These are phyloP conservation scores for Geum urbanum DNA, from an alignment of 306 rosid species.

Conservation along the genomic window DNA sequence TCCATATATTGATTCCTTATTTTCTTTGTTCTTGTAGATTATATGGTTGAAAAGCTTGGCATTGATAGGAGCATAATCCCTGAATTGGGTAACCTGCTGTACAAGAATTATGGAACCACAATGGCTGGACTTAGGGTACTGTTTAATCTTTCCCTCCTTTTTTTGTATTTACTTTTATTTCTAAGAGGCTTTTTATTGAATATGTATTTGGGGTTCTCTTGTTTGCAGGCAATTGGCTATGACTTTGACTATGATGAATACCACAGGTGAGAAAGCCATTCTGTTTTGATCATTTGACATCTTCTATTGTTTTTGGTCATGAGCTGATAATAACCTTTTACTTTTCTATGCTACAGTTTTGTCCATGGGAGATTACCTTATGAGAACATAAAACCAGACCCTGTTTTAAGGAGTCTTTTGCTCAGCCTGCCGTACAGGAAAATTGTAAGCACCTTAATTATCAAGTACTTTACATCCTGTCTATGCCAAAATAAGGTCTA, in stretches of 20 bases:
- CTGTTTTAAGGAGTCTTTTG: conserved; percentile 67
- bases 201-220: conserved; percentile 15
- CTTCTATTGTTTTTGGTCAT: not conserved
- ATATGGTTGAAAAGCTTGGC: conserved; percentile 83
- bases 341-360: conserved; percentile 39
- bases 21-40: conserved; percentile 41
- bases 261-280: conserved; percentile 48
- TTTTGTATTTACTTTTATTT: conserved; percentile 9
- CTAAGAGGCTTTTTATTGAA: not conserved
- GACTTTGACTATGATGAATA: conserved; percentile 92
- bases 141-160: not conserved
- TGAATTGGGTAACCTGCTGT: conserved; percentile 59
- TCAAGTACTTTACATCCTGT: not conserved
- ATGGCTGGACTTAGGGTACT: conserved; percentile 97
- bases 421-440: conserved; percentile 69
- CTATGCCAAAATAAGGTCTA: not conserved
- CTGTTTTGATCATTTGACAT: not conserved
- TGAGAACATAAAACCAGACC: conserved; percentile 81
- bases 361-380: conserved; percentile 96
- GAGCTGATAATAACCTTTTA: conserved; percentile 14
- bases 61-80: conserved; percentile 59
- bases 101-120: conserved; percentile 89
- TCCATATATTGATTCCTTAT: not conserved
- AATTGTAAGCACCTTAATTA: conserved; percentile 48
- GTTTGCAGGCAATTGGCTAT: conserved; percentile 80